Evolutionary conservation across 192 early-diverging fungal species (phyloP), one percentile per base, ranked within the genome.

Genomic region (Linnemannia elongata): DNA sequence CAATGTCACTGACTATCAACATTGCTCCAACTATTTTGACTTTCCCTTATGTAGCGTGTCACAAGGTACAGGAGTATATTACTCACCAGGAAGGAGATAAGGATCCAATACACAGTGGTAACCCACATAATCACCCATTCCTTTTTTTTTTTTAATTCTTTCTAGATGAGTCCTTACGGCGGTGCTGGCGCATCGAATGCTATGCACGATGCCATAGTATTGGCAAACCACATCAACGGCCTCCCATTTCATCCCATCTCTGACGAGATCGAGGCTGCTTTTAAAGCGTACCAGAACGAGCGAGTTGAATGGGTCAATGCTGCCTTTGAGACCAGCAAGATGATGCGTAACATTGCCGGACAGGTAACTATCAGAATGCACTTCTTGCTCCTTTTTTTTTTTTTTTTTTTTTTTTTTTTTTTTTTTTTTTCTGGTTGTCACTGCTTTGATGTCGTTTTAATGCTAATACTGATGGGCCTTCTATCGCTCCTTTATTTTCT

Each of bases 1-100:
- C 85, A 91, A 82, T 99, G 97, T 77, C 95, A 93, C 90, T 97
- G 94, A 74, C 95, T 95, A 35, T 30, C 41, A 33, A 6, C 4
- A 69, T 27, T 24, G 17, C 27, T 57, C 24, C 15, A 27, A 0
- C 4, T n/a, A 27, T 33, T 33, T 44, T 41, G 1, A 24, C 63
- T n/a, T 5, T 39, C 12, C 6, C 12, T 30, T 27, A 10, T 27
- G n/a, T 63, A 63, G 60, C 60, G 6, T 63, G 60, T 10, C 60
- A 63, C 60, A 63, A 63, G 60, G 60, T 63, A 39, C 38, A 49
- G 24, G 7, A 57, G 1, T 9, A 9, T 22, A n/a, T 57, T 57
- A 17, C 20, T 49, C 0, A 18, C 20, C 13, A 13, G 47, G 5
- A 49, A 49, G 54, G 24, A 97, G 97, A 76, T 89, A 87, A 42